Evolutionary conservation across 2,329 filamentous ascomycete species (phyloP), one percentile per base, ranked within the genome.

Genomic region (Xylariaceae sp.): DNA sequence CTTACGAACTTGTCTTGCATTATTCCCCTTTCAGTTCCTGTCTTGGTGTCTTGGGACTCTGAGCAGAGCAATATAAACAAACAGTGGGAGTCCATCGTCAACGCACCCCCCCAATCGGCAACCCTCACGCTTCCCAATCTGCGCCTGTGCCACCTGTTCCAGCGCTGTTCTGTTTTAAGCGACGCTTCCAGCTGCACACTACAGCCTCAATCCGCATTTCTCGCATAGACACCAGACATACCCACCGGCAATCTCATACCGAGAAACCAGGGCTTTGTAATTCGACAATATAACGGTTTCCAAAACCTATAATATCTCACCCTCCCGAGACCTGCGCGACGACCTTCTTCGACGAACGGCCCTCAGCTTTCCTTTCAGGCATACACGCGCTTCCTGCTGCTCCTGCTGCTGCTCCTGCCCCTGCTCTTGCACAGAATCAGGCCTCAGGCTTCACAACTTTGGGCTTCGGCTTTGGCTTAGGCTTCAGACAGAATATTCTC

Each of bases 281-380:
- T 68, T 64, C 68, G 64, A 67, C 68, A 69, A 69, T 70, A 70
- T 68, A 64, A 67, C 67, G 60, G 61, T 56, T 65, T 61, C 66
- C 61, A 65, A 67, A 66, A 65, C 61, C 63, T 63, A 70, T 71
- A 71, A 69, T 70, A 67, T 55, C 53, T 63, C 59, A 62, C 52
- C 58, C 61, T 70, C 59, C 69, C 68, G 69, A 71, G 60, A 71
- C 69, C 60, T 70, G 68, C 68, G 66, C 67, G 64, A 69, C 68
- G 35, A 63, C 56, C 51, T 48, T 48, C 52, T 59, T 62, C 62
- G 60, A 64, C 63, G 61, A 9, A 63, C 55, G 62, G 61, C 59
- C 44, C 59, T 62, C 56, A 50, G 55, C 51, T 63, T 39, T 11
- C 37, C 37, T 8, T 42, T 42, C 37, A 42, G 37, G 23, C 23